Percentiles rank a stretch among this genome's conserved stretches.
Evolutionary conservation across 129 eudicot genomes (phyloP).

Genomic region (Flaveria bidentis): DNA sequence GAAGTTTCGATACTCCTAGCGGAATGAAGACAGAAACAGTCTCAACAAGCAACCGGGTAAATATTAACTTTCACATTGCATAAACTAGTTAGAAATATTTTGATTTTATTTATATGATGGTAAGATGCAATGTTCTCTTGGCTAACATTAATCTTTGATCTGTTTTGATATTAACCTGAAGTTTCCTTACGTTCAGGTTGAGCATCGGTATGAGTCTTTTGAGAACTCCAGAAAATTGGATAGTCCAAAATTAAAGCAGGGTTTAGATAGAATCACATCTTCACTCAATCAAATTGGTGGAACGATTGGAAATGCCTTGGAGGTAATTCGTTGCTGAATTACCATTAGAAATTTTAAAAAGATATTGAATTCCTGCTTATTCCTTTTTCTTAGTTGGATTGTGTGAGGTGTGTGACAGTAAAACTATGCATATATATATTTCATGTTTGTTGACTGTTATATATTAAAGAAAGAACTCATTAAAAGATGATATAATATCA

Average conservation of each 20-base stretch:
- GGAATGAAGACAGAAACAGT: slow-evolving; percentile 26
- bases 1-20: slow-evolving; percentile 16
- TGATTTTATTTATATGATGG: not conserved
- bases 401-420: no score
- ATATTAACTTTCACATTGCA: not conserved
- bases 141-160: not conserved
- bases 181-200: slow-evolving; percentile 34
- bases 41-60: slow-evolving; percentile 42
- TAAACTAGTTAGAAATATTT: not conserved
- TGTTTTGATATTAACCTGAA: slow-evolving; percentile 1
- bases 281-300: slow-evolving; percentile 64
- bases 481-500: no score
- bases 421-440: no score
- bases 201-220: slow-evolving; percentile 27
- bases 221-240: slow-evolving; percentile 41
- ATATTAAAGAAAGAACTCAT: no score
- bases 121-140: not conserved
- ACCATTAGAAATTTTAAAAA: no score
- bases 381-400: no score
- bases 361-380: no score
- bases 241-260: slow-evolving; percentile 45
- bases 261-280: slow-evolving; percentile 51
- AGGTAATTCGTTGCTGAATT: slow-evolving; percentile 42
- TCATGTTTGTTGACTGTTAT: no score
- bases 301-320: slow-evolving; percentile 63